Evolutionary conservation across 164 flowering plant genomes (phyloP).

Genomic region (Stephania japonica): DNA sequence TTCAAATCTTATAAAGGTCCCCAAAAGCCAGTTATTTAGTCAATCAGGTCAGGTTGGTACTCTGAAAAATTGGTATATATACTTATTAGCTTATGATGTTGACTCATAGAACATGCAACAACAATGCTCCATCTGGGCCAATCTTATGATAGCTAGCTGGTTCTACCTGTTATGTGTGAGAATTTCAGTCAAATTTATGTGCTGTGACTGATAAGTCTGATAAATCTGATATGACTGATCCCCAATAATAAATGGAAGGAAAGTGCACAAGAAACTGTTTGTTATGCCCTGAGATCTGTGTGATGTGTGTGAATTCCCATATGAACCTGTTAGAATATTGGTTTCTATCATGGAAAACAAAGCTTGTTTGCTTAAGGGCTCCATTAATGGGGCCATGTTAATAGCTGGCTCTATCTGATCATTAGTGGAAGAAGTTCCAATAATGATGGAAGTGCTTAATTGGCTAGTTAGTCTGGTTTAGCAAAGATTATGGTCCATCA

Average conservation of each 20-base stretch:
- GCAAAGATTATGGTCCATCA: background rate
- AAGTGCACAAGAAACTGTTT: too few relatives aligned
- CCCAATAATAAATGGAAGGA: background rate
- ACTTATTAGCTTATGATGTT: too few relatives aligned
- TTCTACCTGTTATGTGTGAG: background rate
- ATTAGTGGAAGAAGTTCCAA: background rate
- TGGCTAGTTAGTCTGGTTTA: background rate
- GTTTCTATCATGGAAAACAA: background rate
- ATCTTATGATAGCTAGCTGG: background rate
- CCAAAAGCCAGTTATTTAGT: background rate
- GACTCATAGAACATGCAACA: too few relatives aligned
- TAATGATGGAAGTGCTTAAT: background rate
- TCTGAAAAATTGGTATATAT: too few relatives aligned
- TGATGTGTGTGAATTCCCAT: too few relatives aligned
- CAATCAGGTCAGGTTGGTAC: background rate
- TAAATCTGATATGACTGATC: too few relatives aligned
- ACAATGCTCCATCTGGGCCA: background rate
- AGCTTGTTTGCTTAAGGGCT: background rate
- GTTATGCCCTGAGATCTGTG: too few relatives aligned
- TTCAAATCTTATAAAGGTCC: background rate
- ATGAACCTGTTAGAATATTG: too few relatives aligned
- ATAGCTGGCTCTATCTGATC: background rate
- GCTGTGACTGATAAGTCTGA: too few relatives aligned
- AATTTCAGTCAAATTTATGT: background rate
- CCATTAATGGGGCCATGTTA: background rate